Evolutionary conservation across 2,329 filamentous ascomycete genomes (phyloP).

Genomic region (Aspergillus felis): DNA sequence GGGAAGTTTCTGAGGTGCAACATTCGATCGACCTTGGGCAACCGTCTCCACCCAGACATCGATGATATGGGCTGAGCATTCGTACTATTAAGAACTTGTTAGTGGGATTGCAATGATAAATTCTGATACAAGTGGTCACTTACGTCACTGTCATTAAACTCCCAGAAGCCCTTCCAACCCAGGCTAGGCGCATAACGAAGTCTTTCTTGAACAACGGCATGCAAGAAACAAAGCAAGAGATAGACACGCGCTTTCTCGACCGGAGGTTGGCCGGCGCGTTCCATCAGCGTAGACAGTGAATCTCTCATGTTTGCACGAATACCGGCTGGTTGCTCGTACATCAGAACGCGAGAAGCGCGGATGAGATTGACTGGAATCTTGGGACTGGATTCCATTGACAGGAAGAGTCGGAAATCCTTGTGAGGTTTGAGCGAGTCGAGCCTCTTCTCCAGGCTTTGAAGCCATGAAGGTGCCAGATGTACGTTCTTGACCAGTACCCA

Average conservation of each 20-base stretch:
- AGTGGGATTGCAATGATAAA: constrained; percentile 8
- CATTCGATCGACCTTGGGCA: constrained; percentile 81
- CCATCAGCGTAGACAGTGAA: constrained; percentile 77
- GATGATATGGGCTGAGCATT: constrained; percentile 94
- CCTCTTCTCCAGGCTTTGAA: constrained; percentile 94
- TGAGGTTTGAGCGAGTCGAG: constrained; percentile 94
- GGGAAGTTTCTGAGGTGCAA: constrained; percentile 88
- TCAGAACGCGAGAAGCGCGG: constrained; percentile 86
- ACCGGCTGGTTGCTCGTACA: constrained; percentile 97
- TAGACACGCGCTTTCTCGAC: constrained; percentile 90
- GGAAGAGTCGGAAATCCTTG: constrained; percentile 85
- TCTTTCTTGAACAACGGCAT: constrained; percentile 92
- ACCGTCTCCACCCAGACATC: constrained; percentile 88
- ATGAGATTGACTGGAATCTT: constrained; percentile 97
- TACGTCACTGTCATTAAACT: constrained; percentile 98
- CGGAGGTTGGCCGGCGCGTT: constrained; percentile 72
- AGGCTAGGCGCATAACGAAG: constrained; percentile 88
- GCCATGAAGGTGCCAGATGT: constrained; percentile 90
- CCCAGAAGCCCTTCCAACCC: constrained; percentile 99
- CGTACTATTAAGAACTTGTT: constrained; percentile 60
- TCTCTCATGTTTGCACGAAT: constrained; percentile 99
- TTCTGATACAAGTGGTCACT: constrained; percentile 45
- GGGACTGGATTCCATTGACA: constrained; percentile 95
- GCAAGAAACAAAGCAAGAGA: constrained; percentile 85
- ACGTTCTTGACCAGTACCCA: constrained; percentile 99